Percentiles rank a stretch among this genome's conserved stretches.
Evolutionary conservation across 108 stramenopile species (phyloP).

Genomic region (Cylindrotheca closterium): DNA sequence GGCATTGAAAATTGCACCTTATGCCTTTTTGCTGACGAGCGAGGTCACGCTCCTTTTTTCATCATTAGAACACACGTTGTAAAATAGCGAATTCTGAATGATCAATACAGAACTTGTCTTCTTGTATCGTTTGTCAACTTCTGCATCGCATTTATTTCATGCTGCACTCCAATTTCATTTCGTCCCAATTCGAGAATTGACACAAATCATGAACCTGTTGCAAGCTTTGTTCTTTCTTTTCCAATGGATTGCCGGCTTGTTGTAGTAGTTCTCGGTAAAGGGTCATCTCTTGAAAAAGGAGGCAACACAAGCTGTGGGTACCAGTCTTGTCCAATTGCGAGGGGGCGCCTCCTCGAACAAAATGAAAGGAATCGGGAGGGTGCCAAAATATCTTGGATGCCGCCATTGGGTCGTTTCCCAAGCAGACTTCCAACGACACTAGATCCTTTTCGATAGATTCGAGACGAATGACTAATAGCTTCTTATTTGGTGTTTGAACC

Average conservation of each 20-base stretch:
- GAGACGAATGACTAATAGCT: conserved; percentile 8
- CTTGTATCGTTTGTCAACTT: too few relatives aligned
- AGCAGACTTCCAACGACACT: conserved; percentile 6
- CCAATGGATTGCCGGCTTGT: conserved; percentile 3
- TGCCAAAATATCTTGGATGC: not conserved
- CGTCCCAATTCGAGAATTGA: too few relatives aligned
- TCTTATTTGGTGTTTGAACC: not conserved
- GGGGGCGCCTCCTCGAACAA: conserved; percentile 6
- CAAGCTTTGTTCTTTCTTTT: not conserved
- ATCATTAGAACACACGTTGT: too few relatives aligned
- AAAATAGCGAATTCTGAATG: too few relatives aligned
- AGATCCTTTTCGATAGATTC: conserved; percentile 7
- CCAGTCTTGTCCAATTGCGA: not conserved
- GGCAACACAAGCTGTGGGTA: conserved; percentile 6
- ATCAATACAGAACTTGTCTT: too few relatives aligned
- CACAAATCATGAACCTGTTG: too few relatives aligned
- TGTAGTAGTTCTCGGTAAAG: conserved; percentile 1
- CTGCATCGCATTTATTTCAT: too few relatives aligned
- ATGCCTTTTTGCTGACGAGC: too few relatives aligned
- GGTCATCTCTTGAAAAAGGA: not conserved
- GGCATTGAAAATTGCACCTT: too few relatives aligned
- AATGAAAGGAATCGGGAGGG: conserved; percentile 11
- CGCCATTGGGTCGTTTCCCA: not conserved
- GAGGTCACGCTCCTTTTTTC: too few relatives aligned
- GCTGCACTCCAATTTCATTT: too few relatives aligned